Conservation (phyloP, 2,329 filamentous ascomycete genomes). For the Colletotrichum camelliae region DNA sequence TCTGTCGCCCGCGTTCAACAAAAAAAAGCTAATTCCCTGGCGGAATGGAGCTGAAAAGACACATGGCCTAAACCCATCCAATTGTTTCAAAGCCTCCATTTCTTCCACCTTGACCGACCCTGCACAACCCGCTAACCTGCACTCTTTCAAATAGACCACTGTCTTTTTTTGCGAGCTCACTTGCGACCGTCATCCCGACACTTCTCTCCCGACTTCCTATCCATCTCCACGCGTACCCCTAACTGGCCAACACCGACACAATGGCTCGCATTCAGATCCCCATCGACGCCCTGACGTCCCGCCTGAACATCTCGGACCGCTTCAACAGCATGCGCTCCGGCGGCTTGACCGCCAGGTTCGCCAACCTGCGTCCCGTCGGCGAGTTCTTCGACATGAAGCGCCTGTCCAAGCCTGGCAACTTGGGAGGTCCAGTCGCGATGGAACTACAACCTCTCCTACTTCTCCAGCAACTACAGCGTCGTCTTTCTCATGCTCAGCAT, state of each 20-base stretch:
- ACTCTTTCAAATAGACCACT: neutral
- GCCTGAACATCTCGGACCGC: constrained; percentile 84
- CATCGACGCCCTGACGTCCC: constrained; percentile 87
- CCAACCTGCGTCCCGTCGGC: constrained; percentile 87
- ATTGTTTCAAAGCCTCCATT: constrained; percentile 16
- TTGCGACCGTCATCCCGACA: neutral
- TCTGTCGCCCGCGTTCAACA: neutral
- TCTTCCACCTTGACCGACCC: neutral
- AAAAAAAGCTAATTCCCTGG: constrained; percentile 13
- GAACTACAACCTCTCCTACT: constrained; percentile 97
- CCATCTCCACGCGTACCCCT: neutral
- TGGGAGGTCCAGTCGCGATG: constrained; percentile 90
- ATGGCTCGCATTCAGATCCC: constrained; percentile 95
- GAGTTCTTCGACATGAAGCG: constrained; percentile 98
- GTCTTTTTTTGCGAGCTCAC: neutral
- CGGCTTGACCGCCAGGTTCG: constrained; percentile 81
- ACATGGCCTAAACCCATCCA: constrained; percentile 16
- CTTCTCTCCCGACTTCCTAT: neutral
- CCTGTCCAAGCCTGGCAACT: constrained; percentile 91
- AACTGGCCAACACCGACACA: constrained; percentile 15
- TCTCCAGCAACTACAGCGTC: constrained; percentile 97
- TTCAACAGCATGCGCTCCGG: constrained; percentile 84
- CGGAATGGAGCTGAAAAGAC: constrained; percentile 22
- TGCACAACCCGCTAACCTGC: neutral
- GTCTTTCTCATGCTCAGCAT: constrained; percentile 95